phyloP scores from a whole-genome alignment of 192 early-diverging fungal species.

The Coemansia umbellata region DNA sequence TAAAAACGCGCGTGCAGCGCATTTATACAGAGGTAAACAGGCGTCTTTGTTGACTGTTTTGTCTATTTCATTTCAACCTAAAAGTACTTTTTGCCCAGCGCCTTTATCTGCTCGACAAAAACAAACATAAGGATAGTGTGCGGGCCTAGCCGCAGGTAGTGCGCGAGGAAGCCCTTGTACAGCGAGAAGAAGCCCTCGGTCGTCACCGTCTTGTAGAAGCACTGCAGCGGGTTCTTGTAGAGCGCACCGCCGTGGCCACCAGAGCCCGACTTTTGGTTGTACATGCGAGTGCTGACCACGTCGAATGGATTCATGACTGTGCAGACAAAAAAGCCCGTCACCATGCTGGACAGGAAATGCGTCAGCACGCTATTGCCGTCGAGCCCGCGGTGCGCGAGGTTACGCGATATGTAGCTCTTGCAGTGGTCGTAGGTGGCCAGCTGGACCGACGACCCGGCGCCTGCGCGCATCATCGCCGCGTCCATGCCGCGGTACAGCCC shows the following conservation, averaged over 20 bases:
- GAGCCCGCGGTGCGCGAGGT: slow-evolving; percentile 53
- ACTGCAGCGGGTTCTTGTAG: slow-evolving; percentile 81
- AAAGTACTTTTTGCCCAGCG: slow-evolving; percentile 31
- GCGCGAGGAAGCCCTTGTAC: slow-evolving; percentile 90
- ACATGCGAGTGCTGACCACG: slow-evolving; percentile 91
- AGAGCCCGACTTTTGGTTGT: slow-evolving; percentile 73
- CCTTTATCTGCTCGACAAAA: slow-evolving; percentile 77
- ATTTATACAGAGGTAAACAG: too few species aligned
- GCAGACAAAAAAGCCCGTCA: slow-evolving; percentile 82
- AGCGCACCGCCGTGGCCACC: slow-evolving; percentile 61
- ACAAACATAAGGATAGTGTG: slow-evolving; percentile 93
- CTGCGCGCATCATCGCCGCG: slow-evolving; percentile 86
- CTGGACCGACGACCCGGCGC: slow-evolving; percentile 84
- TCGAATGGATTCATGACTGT: slow-evolving; percentile 97
- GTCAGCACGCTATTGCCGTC: slow-evolving; percentile 58
- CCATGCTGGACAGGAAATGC: slow-evolving; percentile 73
- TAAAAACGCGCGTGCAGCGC: too few species aligned
- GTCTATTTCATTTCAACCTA: too few species aligned
- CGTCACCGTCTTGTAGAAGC: slow-evolving; percentile 76
- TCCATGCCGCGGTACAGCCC: slow-evolving; percentile 85
- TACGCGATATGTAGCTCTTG: slow-evolving; percentile 60
- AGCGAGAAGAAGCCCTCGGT: slow-evolving; percentile 80
- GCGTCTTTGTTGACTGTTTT: too few species aligned
- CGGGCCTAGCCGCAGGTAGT: slow-evolving; percentile 88
- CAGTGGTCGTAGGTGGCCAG: slow-evolving; percentile 84